phyloP scores from a whole-genome alignment of 352 stramenopile genomes.

The Globisporangium cystogenes region DNA sequence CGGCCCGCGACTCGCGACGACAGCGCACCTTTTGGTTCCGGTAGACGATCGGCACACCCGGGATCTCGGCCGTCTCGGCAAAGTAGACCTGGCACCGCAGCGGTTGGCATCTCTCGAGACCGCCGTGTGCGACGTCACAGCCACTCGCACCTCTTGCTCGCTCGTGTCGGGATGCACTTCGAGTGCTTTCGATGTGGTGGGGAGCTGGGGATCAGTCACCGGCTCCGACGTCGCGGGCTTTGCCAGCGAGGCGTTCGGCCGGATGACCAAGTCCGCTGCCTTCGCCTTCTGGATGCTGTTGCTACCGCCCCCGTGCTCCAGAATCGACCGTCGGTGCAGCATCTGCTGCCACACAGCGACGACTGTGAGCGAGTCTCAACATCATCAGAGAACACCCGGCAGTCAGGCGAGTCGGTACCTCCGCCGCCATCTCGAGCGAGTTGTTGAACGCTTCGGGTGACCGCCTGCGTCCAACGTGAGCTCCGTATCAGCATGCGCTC shows the following conservation, averaged over 20 bases:
- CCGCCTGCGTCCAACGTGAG: not conserved
- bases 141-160: conserved; percentile 35
- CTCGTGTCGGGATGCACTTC: conserved; percentile 15
- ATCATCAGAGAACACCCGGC: not conserved
- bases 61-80: conserved; percentile 57
- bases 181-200: not conserved
- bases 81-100: conserved; percentile 49
- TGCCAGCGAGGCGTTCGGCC: not conserved
- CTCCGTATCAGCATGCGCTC: not conserved
- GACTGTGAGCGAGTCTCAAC: not conserved
- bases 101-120: not conserved
- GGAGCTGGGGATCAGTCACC: not conserved
- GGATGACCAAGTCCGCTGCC: conserved; percentile 3
- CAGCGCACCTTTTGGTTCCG: conserved; percentile 50
- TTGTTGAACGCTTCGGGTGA: conserved; percentile 6
- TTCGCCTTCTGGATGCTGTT: conserved; percentile 10
- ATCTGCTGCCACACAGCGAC: not conserved
- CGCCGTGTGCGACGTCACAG: not conserved
- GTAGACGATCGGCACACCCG: conserved; percentile 68
- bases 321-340: not conserved
- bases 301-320: conserved; percentile 4
- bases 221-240: conserved; percentile 1
- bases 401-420: not conserved
- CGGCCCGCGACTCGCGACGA: not conserved
- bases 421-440: conserved; percentile 7